Evolutionary conservation across 495 filamentous ascomycete species (phyloP).

Genomic region (Cairneyella variabilis): DNA sequence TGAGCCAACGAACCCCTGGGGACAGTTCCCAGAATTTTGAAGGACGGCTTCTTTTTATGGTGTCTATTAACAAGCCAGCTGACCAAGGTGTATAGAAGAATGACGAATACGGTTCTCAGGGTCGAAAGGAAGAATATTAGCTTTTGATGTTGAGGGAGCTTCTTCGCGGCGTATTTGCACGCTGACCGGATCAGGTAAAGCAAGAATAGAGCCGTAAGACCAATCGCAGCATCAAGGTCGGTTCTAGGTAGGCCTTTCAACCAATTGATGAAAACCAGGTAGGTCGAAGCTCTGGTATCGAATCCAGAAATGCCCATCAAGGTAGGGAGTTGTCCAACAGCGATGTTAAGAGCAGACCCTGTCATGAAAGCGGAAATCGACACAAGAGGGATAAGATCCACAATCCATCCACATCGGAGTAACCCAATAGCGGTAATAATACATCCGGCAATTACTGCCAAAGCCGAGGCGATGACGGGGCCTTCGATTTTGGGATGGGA

Average conservation of each 20-base stretch:
- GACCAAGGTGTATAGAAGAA: slow-evolving; percentile 89
- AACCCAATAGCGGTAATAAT: slow-evolving; percentile 82
- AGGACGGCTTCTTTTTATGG: slow-evolving; percentile 53
- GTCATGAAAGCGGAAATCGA: slow-evolving; percentile 98
- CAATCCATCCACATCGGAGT: slow-evolving; percentile 80
- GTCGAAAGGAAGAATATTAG: slow-evolving; percentile 86
- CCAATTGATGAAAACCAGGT: slow-evolving; percentile 81
- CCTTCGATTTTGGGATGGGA: slow-evolving; percentile 53
- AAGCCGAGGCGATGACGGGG: slow-evolving; percentile 69
- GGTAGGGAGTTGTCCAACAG: slow-evolving; percentile 77
- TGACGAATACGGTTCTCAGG: slow-evolving; percentile 82
- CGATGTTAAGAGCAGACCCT: slow-evolving; percentile 89
- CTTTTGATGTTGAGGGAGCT: slow-evolving; percentile 65
- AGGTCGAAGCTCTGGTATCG: slow-evolving; percentile 73
- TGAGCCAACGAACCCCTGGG: slow-evolving; percentile 36
- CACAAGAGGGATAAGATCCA: slow-evolving; percentile 90
- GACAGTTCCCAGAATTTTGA: slow-evolving; percentile 54
- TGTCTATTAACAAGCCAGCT: slow-evolving; percentile 76
- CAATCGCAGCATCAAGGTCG: slow-evolving; percentile 81
- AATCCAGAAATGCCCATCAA: slow-evolving; percentile 76
- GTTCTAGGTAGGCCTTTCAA: slow-evolving; percentile 69
- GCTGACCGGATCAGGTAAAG: slow-evolving; percentile 75
- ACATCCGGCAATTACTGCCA: slow-evolving; percentile 77
- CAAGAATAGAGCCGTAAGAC: slow-evolving; percentile 74
- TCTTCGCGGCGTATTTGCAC: slow-evolving; percentile 65